Conservation (phyloP, 805 yeast genomes). For the Kodamaea jinghongensis region DNA sequence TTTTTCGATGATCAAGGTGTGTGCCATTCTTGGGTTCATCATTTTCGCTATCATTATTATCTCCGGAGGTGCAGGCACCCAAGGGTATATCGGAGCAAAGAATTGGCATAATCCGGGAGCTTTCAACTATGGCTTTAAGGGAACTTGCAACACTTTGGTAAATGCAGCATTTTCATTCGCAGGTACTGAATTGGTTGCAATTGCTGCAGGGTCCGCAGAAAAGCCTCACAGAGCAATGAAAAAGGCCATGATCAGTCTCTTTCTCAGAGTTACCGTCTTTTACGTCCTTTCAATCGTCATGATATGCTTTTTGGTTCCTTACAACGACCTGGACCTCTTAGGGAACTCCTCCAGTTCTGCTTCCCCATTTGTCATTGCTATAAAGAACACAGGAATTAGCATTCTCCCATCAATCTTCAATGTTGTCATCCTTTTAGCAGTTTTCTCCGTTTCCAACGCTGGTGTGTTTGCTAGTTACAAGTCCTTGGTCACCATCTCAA, state of each 20-base stretch:
- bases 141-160: slow-evolving; percentile 25
- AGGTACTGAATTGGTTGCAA: slow-evolving; percentile 54
- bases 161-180: slow-evolving; percentile 26
- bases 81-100: slow-evolving; percentile 42
- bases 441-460: slow-evolving; percentile 45
- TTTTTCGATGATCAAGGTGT: slow-evolving; percentile 31
- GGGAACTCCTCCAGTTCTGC: slow-evolving; percentile 30
- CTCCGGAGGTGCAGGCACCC: slow-evolving; percentile 37
- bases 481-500: slow-evolving; percentile 56
- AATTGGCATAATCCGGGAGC: slow-evolving; percentile 50
- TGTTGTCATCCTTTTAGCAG: slow-evolving; percentile 67
- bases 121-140: slow-evolving; percentile 41
- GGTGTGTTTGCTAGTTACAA: slow-evolving; percentile 70
- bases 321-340: slow-evolving; percentile 32
- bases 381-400: slow-evolving; percentile 62
- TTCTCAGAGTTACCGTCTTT: slow-evolving; percentile 47
- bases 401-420: slow-evolving; percentile 76
- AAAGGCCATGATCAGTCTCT: slow-evolving; percentile 57
- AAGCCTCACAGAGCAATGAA: slow-evolving; percentile 60
- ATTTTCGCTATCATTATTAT: slow-evolving; percentile 34
- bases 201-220: slow-evolving; percentile 56
- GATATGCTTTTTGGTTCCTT: slow-evolving; percentile 37
- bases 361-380: slow-evolving; percentile 81
- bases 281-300: slow-evolving; percentile 40
- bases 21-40: slow-evolving; percentile 29